Percentiles rank a stretch among this genome's conserved stretches.
These are phyloP conservation scores for Fragosphaeria purpurea DNA, from an alignment of 2,329 filamentous ascomycete genomes.

Conservation along the genomic window DNA sequence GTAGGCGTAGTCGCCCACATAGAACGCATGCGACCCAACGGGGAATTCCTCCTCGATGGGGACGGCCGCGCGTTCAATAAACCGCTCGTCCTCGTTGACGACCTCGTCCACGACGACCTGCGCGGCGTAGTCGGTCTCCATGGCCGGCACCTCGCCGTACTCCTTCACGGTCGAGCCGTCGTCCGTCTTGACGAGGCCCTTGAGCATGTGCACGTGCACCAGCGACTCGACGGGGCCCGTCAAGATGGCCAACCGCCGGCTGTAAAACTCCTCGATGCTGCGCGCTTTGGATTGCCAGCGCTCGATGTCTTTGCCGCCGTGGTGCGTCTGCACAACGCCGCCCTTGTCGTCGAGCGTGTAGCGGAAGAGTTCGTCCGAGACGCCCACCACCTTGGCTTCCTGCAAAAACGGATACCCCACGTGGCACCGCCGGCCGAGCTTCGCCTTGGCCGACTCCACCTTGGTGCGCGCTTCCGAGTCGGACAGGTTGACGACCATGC, in stretches of 20 bases:
- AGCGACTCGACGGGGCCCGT: slow-evolving; percentile 82
- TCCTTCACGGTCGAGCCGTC: slow-evolving; percentile 88
- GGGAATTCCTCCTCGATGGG: slow-evolving; percentile 91
- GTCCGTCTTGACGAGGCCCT: slow-evolving; percentile 81
- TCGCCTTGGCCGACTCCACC: slow-evolving; percentile 61
- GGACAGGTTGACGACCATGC: slow-evolving; percentile 79
- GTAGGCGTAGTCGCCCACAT: slow-evolving; percentile 87
- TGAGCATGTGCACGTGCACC: slow-evolving; percentile 87
- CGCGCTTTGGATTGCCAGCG: slow-evolving; percentile 78
- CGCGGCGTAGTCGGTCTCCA: slow-evolving; percentile 83
- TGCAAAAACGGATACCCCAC: slow-evolving; percentile 93
- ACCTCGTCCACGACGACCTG: slow-evolving; percentile 88
- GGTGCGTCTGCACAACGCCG: slow-evolving; percentile 58
- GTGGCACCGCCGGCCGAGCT: slow-evolving; percentile 76
- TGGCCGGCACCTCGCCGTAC: slow-evolving; percentile 73
- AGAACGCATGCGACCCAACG: slow-evolving; percentile 72
- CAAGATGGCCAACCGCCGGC: slow-evolving; percentile 79
- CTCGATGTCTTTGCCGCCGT: slow-evolving; percentile 65
- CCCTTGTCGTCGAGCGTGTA: slow-evolving; percentile 63
- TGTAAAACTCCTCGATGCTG: slow-evolving; percentile 77
- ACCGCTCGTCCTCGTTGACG: slow-evolving; percentile 81
- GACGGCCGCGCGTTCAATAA: slow-evolving; percentile 79
- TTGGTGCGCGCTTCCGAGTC: slow-evolving; percentile 63
- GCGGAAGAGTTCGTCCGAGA: slow-evolving; percentile 89
- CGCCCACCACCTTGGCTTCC: slow-evolving; percentile 79